Base-by-base conservation (phyloP, 768 basidiomycete species). In the Podaxis mareebaensis region DNA sequence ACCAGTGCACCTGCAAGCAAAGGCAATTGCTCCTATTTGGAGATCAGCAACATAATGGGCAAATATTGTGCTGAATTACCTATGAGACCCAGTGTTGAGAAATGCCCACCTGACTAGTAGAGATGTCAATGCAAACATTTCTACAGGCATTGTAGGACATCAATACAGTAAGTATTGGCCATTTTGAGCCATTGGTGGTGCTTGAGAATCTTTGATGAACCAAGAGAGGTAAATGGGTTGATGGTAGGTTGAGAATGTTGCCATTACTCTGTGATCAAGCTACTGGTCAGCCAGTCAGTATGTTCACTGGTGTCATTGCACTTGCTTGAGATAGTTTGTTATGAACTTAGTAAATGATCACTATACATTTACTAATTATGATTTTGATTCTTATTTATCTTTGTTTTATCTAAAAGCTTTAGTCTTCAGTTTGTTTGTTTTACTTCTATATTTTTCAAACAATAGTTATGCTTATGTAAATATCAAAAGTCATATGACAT, bases 211-310 rank as follows among this genome's bases (percentile, higher is more conserved):
- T n/a, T 64, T n/a, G 61, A 11, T 57, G 57, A 20, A 66, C 26
- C n/a, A 75, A 64, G 65, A 77, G 76, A 3, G 74, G 65, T 26
- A 63, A 56, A 26, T 56, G 61, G 6, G 46, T 66, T 20, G 68
- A 64, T 20, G 74, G 63, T 12, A 51, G 36, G 7, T 57, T 60
- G 15, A 66, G 36, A 15, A 79, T 62, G 66, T 75, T 69, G 3
- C 72, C 71, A 67, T 89, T 87, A 60, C 86, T 88, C 61, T 80
- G 83, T 22, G 79, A 77, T 67, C 87, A 77, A 36, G 73, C 71
- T 22, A 89, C 72, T 2, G 79, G 63, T 57, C 84, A 80, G 38
- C 65, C 61, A 12, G 69, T 65, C 53, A 72, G 17, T 15, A 57
- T 15, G 20, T 44, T 49, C 40, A 69, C 46, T 12, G 68, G 44